Evolutionary conservation across 1,284 basidiomycete genomes (phyloP), one percentile per base, ranked within the genome.

Genomic region (Pulveroboletus ridleyi): DNA sequence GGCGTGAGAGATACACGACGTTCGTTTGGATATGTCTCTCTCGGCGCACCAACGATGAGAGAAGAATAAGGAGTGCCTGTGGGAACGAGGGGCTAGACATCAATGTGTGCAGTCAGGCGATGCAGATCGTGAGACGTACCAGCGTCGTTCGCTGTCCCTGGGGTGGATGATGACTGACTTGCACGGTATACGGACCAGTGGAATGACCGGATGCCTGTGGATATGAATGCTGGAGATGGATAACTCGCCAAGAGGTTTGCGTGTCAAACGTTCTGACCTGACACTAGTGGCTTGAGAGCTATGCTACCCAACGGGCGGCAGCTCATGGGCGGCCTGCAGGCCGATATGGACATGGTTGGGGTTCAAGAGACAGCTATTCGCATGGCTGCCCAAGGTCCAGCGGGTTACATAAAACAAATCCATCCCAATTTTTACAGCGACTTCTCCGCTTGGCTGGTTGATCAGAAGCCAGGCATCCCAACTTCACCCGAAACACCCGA

Each of bases 1-100:
- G 93, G 93, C 2, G 94, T 93, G 22, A 95, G 79, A 50, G 92
- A 86, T 49, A 95, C 92, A 61, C 94, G 88, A 63, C 88, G 84
- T 76, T 95, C 94, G 68, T 89, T 85, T 4, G 89, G 88, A 72
- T 85, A 94, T 33, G 84, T 83, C 75, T 95, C 94, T 62, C 84
- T 83, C 14, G 92, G 92, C 33, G 92, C 85, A 49, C 94, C 94
- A 68, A 95, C 82, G n/a, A 84, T 88, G 56, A 95, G 81, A 33
- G 87, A 84, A 3, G 89, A 85, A 77, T 94, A 95, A 25, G 90
- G 88, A 62, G 82, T 82, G 25, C 90, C 90, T 83, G 77, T 44
- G 55, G 62, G 39, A 59, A 56, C 53, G 18, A 54, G 22, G 29
- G 10, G 25, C 20, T 47, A 33, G 22, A 58, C 47, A 35, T 72